Conservation (phyloP, 1,284 basidiomycete species). For the Stygiomarasmius scandens region DNA sequence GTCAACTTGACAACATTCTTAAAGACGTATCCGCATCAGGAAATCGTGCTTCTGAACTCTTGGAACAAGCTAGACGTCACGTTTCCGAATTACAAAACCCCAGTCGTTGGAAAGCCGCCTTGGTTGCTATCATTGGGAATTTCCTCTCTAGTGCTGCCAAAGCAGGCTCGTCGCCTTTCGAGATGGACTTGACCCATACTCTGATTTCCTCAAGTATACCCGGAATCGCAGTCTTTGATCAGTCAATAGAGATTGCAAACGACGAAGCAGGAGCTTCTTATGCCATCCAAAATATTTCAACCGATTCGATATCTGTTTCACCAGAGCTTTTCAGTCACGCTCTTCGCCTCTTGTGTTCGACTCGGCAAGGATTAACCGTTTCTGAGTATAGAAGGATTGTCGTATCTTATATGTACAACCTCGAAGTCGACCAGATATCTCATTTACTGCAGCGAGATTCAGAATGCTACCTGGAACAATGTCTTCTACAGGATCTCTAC, state of each 20-base stretch:
- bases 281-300: neutral
- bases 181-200: neutral
- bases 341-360: neutral
- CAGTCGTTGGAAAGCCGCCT: neutral
- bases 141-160: neutral
- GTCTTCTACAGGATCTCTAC: neutral
- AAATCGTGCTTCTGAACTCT: too few relatives aligned
- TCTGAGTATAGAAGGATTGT: neutral
- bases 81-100: neutral
- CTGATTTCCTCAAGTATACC: neutral
- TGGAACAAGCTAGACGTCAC: too few relatives aligned
- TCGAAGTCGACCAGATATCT: neutral
- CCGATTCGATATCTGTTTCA: neutral
- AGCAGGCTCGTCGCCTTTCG: neutral
- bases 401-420: neutral
- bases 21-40: too few relatives aligned
- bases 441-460: neutral
- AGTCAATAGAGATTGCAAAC: neutral
- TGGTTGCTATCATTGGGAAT: neutral
- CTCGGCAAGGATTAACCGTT: neutral
- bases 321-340: neutral
- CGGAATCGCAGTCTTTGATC: neutral
- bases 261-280: neutral
- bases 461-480: neutral
- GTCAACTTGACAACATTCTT: neutral